These are phyloP conservation scores for Pythium rishiriense DNA, from an alignment of 352 stramenopile species.

Conservation along the genomic window DNA sequence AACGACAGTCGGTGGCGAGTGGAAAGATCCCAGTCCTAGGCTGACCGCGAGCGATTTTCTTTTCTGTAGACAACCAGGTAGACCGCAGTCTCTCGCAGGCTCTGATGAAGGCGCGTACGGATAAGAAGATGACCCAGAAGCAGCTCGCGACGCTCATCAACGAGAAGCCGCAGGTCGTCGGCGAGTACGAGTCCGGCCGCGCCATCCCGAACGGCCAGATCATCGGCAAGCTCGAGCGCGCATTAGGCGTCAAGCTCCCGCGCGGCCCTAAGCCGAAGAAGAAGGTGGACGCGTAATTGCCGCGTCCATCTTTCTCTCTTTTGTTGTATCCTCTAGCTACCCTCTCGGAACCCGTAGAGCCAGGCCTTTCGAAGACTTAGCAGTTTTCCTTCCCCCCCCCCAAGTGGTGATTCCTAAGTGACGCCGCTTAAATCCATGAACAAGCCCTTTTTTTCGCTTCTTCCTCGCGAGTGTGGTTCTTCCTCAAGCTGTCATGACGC, in stretches of 20 bases:
- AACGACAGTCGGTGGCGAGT: no score
- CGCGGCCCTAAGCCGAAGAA: conserved; percentile 73
- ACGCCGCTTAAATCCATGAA: background rate
- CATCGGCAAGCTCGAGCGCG: conserved; percentile 96
- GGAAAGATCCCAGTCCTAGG: no score
- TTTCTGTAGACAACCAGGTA: conserved; percentile 56
- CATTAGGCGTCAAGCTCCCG: conserved; percentile 89
- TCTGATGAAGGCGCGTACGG: conserved; percentile 94
- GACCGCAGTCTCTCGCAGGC: conserved; percentile 89
- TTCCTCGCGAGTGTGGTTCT: background rate
- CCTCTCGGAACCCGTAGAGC: no score
- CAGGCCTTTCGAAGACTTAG: no score
- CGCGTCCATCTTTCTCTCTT: background rate
- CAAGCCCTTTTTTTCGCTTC: background rate
- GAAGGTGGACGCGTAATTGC: conserved; percentile 26
- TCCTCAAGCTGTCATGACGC: background rate
- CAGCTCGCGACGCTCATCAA: conserved; percentile 94
- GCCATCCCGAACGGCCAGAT: conserved; percentile 97
- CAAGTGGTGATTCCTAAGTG: background rate
- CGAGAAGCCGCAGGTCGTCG: conserved; percentile 97
- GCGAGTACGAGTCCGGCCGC: conserved; percentile 97
- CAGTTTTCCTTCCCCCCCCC: no score
- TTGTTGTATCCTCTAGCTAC: conserved; percentile 1
- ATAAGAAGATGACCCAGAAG: conserved; percentile 99
- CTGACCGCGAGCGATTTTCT: background rate